phyloP scores from a whole-genome alignment of 352 stramenopile genomes.

The Pilasporangium apinafurcum region DNA sequence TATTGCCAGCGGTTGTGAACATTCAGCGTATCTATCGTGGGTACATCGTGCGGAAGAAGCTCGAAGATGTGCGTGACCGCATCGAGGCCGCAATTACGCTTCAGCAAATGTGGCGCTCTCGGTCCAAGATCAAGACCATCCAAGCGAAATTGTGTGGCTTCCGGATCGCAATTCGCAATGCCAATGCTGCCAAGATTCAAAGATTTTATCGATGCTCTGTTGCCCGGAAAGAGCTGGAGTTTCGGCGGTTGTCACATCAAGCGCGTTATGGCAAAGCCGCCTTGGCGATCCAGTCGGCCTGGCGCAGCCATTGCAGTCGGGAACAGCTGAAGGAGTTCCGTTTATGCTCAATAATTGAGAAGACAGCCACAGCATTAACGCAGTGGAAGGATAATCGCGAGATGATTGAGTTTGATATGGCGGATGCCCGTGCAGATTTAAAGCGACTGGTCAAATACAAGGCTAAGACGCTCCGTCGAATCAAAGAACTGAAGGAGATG shows the following conservation, averaged over 20 bases:
- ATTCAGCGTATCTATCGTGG: conserved; percentile 76
- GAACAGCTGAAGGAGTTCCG: conserved; percentile 57
- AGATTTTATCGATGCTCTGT: conserved; percentile 52
- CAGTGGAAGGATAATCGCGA: conserved; percentile 48
- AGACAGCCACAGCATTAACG: conserved; percentile 47
- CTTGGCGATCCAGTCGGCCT: conserved; percentile 63
- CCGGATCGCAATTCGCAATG: conserved; percentile 26
- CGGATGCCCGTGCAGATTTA: conserved; percentile 50
- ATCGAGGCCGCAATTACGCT: conserved; percentile 67
- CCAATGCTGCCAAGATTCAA: conserved; percentile 41
- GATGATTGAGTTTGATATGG: conserved; percentile 67
- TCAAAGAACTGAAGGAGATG: conserved; percentile 76
- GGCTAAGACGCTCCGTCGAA: conserved; percentile 54
- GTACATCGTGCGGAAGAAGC: conserved; percentile 37
- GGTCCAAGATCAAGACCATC: conserved; percentile 36
- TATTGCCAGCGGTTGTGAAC: conserved; percentile 31
- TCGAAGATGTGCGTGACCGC: conserved; percentile 47
- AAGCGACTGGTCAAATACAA: conserved; percentile 75
- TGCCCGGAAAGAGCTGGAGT: conserved; percentile 33
- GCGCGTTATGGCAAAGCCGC: conserved; percentile 42
- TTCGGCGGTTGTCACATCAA: conserved; percentile 26
- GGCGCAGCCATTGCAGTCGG: conserved; percentile 58
- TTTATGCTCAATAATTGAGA: conserved; percentile 58
- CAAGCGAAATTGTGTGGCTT: conserved; percentile 31
- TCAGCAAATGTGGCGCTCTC: conserved; percentile 66